Evolutionary conservation across 2,329 filamentous ascomycete species (phyloP).

Genomic region (Pseudogymnoascus sp.): DNA sequence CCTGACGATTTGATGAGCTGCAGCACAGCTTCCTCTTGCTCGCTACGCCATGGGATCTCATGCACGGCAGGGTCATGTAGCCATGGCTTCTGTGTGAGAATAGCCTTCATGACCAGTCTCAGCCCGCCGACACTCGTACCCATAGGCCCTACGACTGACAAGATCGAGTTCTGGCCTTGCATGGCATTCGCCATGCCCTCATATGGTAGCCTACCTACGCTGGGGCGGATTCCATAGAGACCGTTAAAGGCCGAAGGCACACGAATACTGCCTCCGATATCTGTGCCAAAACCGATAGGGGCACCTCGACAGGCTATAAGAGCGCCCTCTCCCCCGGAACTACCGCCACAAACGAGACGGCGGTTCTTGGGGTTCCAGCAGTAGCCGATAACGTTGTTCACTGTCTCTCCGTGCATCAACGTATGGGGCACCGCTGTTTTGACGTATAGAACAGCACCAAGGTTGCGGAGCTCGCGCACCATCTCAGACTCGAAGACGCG

Average conservation of each 20-base stretch:
- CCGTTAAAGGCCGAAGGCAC: slow-evolving; percentile 32
- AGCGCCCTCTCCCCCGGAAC: slow-evolving; percentile 28
- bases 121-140: slow-evolving; percentile 46
- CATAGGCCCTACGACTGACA: slow-evolving; percentile 56
- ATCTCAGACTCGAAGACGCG: slow-evolving; percentile 42
- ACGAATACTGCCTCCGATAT: slow-evolving; percentile 26
- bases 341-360: slow-evolving; percentile 22
- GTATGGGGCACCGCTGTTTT: slow-evolving; percentile 34
- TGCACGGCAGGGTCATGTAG: slow-evolving; percentile 54
- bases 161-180: slow-evolving; percentile 50
- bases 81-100: slow-evolving; percentile 56
- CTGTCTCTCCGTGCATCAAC: slow-evolving; percentile 33
- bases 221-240: slow-evolving; percentile 32
- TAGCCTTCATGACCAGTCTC: slow-evolving; percentile 44
- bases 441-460: slow-evolving; percentile 33
- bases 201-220: slow-evolving; percentile 34
- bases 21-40: slow-evolving; percentile 28
- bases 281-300: slow-evolving; percentile 26
- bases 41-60: slow-evolving; percentile 55
- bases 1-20: slow-evolving; percentile 32
- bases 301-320: slow-evolving; percentile 26
- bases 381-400: slow-evolving; percentile 36
- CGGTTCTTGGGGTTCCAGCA: slow-evolving; percentile 28
- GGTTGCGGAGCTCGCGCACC: slow-evolving; percentile 30
- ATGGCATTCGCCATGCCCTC: slow-evolving; percentile 51